Conservation (phyloP, 1,139 yeast genomes). For the Blastobotrys apis region DNA sequence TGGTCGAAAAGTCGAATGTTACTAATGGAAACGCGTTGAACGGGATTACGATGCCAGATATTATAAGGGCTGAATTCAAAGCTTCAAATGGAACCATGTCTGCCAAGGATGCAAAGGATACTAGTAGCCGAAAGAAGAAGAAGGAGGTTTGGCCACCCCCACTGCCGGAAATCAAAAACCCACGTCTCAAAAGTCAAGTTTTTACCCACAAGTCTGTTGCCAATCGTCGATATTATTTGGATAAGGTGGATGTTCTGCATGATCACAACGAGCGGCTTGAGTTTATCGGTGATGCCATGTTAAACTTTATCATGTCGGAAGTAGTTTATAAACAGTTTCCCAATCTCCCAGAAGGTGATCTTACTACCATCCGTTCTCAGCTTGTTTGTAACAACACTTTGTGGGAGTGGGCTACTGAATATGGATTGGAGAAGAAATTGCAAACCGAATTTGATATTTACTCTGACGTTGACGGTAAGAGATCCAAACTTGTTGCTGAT, state of each 20-base stretch:
- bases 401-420: conserved; percentile 63
- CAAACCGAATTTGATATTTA: conserved; percentile 34
- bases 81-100: no score
- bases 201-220: conserved; percentile 78
- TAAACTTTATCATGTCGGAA: conserved; percentile 68
- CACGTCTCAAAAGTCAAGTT: conserved; percentile 59
- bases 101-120: no score
- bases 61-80: no score
- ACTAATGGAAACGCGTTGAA: no score
- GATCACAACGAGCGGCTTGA: conserved; percentile 88
- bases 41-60: no score
- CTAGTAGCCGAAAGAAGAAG: no score
- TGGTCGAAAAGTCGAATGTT: no score
- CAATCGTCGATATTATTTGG: conserved; percentile 50
- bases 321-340: conserved; percentile 66
- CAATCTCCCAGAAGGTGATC: conserved; percentile 71
- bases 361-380: conserved; percentile 65
- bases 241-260: conserved; percentile 54
- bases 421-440: conserved; percentile 65
- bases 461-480: conserved; percentile 22
- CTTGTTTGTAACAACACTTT: conserved; percentile 73
- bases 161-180: conserved; percentile 63
- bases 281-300: conserved; percentile 86
- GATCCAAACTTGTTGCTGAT: conserved; percentile 60
- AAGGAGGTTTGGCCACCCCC: conserved; percentile 67